Base-by-base conservation (phyloP, 169 alveolate species). In the Toxoplasma gondii region DNA sequence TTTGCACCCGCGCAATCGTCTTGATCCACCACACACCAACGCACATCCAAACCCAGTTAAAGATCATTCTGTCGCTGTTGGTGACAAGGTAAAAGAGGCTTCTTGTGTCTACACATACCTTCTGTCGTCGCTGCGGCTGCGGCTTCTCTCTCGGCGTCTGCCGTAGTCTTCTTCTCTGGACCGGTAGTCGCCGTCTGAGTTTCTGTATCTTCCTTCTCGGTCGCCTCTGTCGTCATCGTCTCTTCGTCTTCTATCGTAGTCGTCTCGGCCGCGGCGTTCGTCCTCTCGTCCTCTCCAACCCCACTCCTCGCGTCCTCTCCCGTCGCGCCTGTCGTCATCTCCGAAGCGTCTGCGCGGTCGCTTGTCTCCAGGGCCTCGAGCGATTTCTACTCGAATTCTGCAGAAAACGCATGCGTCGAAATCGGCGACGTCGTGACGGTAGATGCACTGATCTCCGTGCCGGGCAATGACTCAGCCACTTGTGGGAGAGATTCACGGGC, bases 331-430 rank as follows among this genome's bases (percentile, higher is more conserved):
- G 84, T 36, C 44, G 43, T 36, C 84, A 16, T 74, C 49, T 44
- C 12, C 84, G 43, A 34, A 74, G 84, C 84, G 45, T 16, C 84
- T 41, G 5, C 84, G 84, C 22, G 39, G 45, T 22, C 84, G 24
- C 44, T 36, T 74, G 45, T 74, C 84, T 1, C 44, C 84, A 17
- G 84, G 84, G 1, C 84, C 84, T 4, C 84, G 84, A 41, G 84
- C 84, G 27, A 74, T 31, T n/a, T 74, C 84, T n/a, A 74, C 84
- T 9, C 84, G 84, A 31, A 74, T 36, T n/a, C 84, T 74, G 84
- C 1, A 74, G 12, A 74, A n/a, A n/a, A n/a, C 81, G 38, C 41
- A 24, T 29, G 81, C 81, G 9, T 29, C 12, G 34, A 17, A n/a
- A 9, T 69, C 41, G 34, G 19, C 34, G 31, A 4, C 34, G 5